Conservation (phyloP, 2,329 filamentous ascomycete species). For the Davidsoniella australis region DNA sequence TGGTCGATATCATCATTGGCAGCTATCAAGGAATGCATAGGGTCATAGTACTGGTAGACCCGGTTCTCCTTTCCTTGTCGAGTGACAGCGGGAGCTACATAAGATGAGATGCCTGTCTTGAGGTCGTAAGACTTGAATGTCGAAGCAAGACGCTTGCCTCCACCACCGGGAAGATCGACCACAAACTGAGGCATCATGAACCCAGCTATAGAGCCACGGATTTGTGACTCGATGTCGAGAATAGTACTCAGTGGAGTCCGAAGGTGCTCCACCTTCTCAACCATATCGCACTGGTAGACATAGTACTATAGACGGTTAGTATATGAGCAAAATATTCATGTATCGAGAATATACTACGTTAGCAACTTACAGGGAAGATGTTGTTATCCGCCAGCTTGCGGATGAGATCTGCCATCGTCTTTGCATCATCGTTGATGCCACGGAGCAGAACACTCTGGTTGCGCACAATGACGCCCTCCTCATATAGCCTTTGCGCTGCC, state of each 20-base stretch:
- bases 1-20: background rate
- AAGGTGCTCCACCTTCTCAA: constrained; percentile 41
- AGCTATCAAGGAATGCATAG: constrained; percentile 18
- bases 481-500: constrained; percentile 33
- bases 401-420: constrained; percentile 37
- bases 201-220: constrained; percentile 43
- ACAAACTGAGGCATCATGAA: constrained; percentile 47
- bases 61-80: constrained; percentile 27
- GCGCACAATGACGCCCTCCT: constrained; percentile 21
- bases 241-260: constrained; percentile 43
- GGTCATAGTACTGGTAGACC: constrained; percentile 42
- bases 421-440: constrained; percentile 38
- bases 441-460: constrained; percentile 44
- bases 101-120: constrained; percentile 34
- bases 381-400: constrained; percentile 36
- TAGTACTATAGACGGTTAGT: constrained; percentile 33
- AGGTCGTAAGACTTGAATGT: constrained; percentile 36
- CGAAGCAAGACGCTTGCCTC: constrained; percentile 42
- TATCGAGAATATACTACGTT: background rate
- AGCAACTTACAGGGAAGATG: constrained; percentile 32
- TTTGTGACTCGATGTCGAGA: constrained; percentile 36
- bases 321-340: background rate
- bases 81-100: constrained; percentile 36
- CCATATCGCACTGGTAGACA: constrained; percentile 49
- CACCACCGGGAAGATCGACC: constrained; percentile 45